phyloP scores from a whole-genome alignment of 371 early-diverging fungal species.

The Amoeboaphelidium protococcarum region DNA sequence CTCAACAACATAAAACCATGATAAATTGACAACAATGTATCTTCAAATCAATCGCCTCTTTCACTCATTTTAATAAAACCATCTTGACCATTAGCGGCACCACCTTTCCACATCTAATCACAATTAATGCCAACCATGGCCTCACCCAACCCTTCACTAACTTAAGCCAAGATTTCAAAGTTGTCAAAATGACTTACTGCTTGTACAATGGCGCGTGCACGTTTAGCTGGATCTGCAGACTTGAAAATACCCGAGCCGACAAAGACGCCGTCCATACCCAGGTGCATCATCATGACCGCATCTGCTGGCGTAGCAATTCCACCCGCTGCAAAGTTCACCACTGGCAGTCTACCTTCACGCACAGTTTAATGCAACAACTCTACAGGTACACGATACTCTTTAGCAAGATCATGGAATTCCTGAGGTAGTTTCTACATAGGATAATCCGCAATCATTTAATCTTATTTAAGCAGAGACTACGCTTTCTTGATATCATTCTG shows the following conservation, averaged over 20 bases:
- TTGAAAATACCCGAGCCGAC: slow-evolving; percentile 37
- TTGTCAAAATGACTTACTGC: slow-evolving; percentile 86
- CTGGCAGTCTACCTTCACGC: slow-evolving; percentile 66
- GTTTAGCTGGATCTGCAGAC: slow-evolving; percentile 82
- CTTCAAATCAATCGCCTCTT: no score
- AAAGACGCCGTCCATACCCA: slow-evolving; percentile 88
- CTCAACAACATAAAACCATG: no score
- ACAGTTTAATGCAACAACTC: slow-evolving; percentile 68
- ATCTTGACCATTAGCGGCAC: no score
- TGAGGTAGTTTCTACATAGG: no score
- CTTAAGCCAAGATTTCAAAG: slow-evolving; percentile 56
- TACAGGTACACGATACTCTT: slow-evolving; percentile 72
- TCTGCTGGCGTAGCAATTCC: slow-evolving; percentile 91
- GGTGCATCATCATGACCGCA: slow-evolving; percentile 51
- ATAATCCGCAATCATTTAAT: slow-evolving; percentile 29
- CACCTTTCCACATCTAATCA: no score
- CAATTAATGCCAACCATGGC: slow-evolving; percentile 12
- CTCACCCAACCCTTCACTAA: slow-evolving; percentile 77
- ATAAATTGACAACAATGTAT: no score
- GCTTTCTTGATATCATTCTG: slow-evolving; percentile 47
- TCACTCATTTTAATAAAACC: no score
- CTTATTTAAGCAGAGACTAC: slow-evolving; percentile 21
- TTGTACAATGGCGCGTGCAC: slow-evolving; percentile 83
- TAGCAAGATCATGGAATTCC: slow-evolving; percentile 50
- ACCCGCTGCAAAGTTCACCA: slow-evolving; percentile 93